phyloP scores from a whole-genome alignment of 257 asterid genomes.

The Thymus quinquecostatus region DNA sequence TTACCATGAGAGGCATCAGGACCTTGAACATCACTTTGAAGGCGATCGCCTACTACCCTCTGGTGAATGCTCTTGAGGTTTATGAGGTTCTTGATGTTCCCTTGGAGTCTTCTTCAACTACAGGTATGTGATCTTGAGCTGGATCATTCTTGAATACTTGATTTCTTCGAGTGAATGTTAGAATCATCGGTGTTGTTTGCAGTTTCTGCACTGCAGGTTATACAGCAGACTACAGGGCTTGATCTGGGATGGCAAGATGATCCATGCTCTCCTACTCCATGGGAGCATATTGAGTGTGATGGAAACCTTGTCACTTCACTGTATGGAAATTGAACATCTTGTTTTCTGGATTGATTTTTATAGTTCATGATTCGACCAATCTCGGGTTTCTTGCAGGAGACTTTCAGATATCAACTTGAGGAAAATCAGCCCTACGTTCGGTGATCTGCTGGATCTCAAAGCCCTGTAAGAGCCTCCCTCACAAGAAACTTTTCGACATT shows the following conservation, averaged over 20 bases:
- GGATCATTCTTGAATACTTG: conserved; percentile 12
- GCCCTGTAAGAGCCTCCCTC: conserved; percentile 56
- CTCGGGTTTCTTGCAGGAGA: conserved; percentile 47
- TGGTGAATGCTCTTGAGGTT: conserved; percentile 85
- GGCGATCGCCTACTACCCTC: conserved; percentile 68
- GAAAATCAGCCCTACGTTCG: conserved; percentile 80
- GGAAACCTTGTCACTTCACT: conserved; percentile 82
- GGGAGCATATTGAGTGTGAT: conserved; percentile 86
- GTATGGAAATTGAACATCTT: conserved; percentile 44
- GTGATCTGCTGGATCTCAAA: conserved; percentile 82
- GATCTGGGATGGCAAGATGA: conserved; percentile 90
- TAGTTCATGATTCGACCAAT: neutral
- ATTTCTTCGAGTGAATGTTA: neutral
- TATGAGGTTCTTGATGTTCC: conserved; percentile 80
- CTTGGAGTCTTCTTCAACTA: conserved; percentile 77
- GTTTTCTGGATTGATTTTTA: neutral
- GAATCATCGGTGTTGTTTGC: conserved; percentile 20
- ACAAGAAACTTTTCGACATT: neutral
- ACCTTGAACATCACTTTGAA: conserved; percentile 74
- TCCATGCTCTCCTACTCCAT: conserved; percentile 84
- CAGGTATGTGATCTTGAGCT: conserved; percentile 49
- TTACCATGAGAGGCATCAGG: conserved; percentile 59
- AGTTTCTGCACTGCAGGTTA: conserved; percentile 95
- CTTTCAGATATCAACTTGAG: conserved; percentile 76
- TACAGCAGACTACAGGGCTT: conserved; percentile 72